These are phyloP conservation scores for Penicillium salamii DNA, from an alignment of 495 filamentous ascomycete genomes.

Conservation along the genomic window DNA sequence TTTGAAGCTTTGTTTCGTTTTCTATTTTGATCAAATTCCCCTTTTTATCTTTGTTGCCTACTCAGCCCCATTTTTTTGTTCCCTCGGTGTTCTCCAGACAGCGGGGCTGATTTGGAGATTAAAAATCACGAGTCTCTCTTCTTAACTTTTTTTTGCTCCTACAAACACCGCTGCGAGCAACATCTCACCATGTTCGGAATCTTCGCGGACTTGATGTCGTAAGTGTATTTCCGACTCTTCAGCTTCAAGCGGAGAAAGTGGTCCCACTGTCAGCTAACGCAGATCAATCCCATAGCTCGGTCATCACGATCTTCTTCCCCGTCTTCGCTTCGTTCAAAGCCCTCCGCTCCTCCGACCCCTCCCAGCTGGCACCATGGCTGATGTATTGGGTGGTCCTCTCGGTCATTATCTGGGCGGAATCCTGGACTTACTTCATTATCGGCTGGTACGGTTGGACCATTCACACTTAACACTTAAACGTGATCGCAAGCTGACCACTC, in stretches of 20 bases:
- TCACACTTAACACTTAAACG: neutral
- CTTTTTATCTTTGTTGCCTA: neutral
- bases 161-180: neutral
- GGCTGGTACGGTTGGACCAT: slow-evolving; percentile 55
- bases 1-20: neutral
- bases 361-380: slow-evolving; percentile 94
- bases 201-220: slow-evolving; percentile 77
- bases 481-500: slow-evolving; percentile 2
- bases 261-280: slow-evolving; percentile 13
- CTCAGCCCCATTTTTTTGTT: neutral
- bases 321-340: slow-evolving; percentile 98
- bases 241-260: neutral
- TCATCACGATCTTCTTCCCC: slow-evolving; percentile 90
- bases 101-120: slow-evolving; percentile 4
- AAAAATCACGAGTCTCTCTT: neutral
- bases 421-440: slow-evolving; percentile 81
- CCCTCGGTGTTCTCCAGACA: neutral
- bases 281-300: slow-evolving; percentile 46
- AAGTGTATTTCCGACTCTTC: slow-evolving; percentile 24
- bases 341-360: slow-evolving; percentile 85
- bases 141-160: neutral
- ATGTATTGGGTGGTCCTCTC: slow-evolving; percentile 98
- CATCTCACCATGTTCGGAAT: slow-evolving; percentile 69
- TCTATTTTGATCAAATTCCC: neutral
- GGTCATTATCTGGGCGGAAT: slow-evolving; percentile 77